Conservation (phyloP, 257 asterid genomes). For the Nicotiana tomentosiformis region DNA sequence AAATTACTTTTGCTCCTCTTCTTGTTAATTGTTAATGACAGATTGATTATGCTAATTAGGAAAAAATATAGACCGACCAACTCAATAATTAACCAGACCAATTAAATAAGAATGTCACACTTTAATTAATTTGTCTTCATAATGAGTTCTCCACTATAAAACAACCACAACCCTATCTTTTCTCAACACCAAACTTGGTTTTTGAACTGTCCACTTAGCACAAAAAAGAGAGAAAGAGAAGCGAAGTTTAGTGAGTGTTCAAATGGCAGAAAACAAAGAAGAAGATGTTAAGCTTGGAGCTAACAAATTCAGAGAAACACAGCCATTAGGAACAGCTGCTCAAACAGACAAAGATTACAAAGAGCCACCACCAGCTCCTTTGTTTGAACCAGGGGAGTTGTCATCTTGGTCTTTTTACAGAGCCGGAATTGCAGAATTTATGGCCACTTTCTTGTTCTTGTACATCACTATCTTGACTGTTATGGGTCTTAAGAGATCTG, state of each 20-base stretch:
- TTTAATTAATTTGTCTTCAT: neutral
- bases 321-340: slow-evolving; percentile 60
- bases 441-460: slow-evolving; percentile 64
- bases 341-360: slow-evolving; percentile 62
- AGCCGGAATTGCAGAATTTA: slow-evolving; percentile 65
- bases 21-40: too few relatives aligned
- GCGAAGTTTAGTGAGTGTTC: neutral
- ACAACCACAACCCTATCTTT: neutral
- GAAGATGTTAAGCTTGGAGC: slow-evolving; percentile 62
- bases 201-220: neutral
- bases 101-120: neutral
- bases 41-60: too few relatives aligned
- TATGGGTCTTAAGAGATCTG: slow-evolving; percentile 43
- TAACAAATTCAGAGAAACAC: slow-evolving; percentile 47
- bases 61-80: neutral
- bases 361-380: slow-evolving; percentile 60
- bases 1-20: too few relatives aligned
- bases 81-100: neutral
- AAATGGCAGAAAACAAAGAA: slow-evolving; percentile 58
- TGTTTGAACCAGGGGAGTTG: slow-evolving; percentile 63
- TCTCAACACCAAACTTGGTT: neutral
- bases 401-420: slow-evolving; percentile 70
- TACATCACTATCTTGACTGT: slow-evolving; percentile 53
- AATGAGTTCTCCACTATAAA: slow-evolving; percentile 29
- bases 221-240: neutral